These are phyloP conservation scores for Ascochyta pisi DNA, from an alignment of 2,329 filamentous ascomycete species.

Conservation along the genomic window DNA sequence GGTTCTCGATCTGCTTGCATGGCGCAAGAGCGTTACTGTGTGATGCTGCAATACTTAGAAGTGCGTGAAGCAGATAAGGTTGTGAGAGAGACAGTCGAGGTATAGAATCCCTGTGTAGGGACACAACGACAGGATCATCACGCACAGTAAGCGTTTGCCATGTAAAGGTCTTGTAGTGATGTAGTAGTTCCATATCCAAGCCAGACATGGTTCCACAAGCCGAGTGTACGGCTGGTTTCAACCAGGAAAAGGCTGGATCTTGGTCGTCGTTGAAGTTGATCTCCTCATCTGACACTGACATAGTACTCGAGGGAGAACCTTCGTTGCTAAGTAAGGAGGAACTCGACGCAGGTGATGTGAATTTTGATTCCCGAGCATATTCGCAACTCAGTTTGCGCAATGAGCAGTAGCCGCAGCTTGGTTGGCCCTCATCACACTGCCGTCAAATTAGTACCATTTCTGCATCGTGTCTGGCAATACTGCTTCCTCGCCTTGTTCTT, in stretches of 20 bases:
- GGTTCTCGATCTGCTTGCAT: conserved; percentile 18
- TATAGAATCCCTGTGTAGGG: conserved; percentile 32
- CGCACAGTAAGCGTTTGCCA: conserved; percentile 35
- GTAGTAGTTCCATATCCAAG: conserved; percentile 30
- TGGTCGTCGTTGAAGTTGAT: conserved; percentile 24
- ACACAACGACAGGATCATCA: conserved; percentile 22
- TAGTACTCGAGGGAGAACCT: neutral
- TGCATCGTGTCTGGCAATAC: no score
- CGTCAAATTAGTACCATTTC: conserved; percentile 2
- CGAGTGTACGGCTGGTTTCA: conserved; percentile 28
- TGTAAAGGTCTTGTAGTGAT: conserved; percentile 35
- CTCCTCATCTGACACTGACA: neutral
- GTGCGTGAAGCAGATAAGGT: conserved; percentile 33
- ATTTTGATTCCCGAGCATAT: conserved; percentile 25
- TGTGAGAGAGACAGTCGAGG: conserved; percentile 31
- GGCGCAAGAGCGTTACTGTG: conserved; percentile 27
- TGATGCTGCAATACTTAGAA: conserved; percentile 38
- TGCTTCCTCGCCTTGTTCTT: no score
- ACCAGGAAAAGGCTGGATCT: conserved; percentile 13
- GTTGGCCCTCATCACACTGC: conserved; percentile 42
- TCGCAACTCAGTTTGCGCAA: conserved; percentile 34
- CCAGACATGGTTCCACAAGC: conserved; percentile 31
- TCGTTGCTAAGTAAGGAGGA: neutral
- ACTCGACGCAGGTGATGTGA: conserved; percentile 7
- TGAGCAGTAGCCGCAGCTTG: conserved; percentile 37